Evolutionary conservation across 2,329 filamentous ascomycete species (phyloP).

Genomic region (Arthrobotrys musiformis): DNA sequence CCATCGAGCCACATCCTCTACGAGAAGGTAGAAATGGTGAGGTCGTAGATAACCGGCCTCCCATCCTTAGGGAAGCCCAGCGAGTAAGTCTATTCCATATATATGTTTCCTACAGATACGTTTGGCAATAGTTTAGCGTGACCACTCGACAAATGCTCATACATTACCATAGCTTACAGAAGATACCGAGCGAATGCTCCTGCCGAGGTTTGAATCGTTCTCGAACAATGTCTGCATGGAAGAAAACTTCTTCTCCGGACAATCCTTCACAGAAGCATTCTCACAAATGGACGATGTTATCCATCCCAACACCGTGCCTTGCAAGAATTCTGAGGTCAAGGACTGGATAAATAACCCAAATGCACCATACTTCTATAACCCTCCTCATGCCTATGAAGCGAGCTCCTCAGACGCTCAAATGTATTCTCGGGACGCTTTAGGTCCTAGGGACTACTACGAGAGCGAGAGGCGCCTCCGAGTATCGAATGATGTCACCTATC

Average conservation of each 20-base stretch:
- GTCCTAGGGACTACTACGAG: neutral
- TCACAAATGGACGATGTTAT: conserved; percentile 11
- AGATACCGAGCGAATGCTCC: neutral
- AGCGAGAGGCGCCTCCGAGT: neutral
- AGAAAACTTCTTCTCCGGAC: neutral
- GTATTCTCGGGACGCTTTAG: neutral
- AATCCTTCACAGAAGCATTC: neutral
- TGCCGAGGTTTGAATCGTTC: conserved; percentile 1
- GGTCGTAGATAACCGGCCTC: neutral
- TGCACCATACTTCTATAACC: neutral
- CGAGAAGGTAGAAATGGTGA: neutral
- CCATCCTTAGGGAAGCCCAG: neutral
- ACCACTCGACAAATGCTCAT: neutral
- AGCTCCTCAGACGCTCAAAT: conserved; percentile 16
- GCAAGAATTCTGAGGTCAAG: neutral
- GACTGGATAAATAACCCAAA: conserved; percentile 13
- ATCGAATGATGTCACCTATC: conserved; percentile 6
- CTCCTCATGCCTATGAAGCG: neutral
- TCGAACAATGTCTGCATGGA: neutral
- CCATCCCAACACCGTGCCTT: neutral
- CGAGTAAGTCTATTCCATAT: neutral
- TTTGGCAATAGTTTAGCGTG: too few species aligned
- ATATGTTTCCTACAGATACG: too few species aligned
- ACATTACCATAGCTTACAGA: neutral
- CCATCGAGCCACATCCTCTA: neutral